Conservation (phyloP, 805 yeast genomes). For the Candida sanyiensis region DNA sequence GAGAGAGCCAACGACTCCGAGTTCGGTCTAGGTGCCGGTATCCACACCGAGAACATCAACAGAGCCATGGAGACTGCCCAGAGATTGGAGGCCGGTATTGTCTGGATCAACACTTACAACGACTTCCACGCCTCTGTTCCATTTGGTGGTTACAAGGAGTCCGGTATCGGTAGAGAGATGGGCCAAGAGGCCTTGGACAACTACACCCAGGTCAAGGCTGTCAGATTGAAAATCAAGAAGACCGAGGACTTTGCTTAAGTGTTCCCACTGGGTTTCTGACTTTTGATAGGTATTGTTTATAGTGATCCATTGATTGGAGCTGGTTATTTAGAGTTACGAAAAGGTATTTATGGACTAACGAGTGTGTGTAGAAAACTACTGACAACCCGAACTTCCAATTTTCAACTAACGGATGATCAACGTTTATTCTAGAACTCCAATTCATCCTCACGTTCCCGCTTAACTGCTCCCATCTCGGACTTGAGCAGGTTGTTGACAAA, state of each 20-base stretch:
- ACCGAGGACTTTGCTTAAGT: conserved; percentile 9
- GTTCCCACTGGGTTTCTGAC: neutral
- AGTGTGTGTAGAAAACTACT: no score
- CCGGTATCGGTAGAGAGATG: conserved; percentile 86
- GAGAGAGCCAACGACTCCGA: conserved; percentile 62
- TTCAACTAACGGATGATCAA: no score
- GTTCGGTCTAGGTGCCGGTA: conserved; percentile 79
- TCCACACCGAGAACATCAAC: conserved; percentile 59
- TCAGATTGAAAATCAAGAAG: conserved; percentile 42
- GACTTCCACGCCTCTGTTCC: conserved; percentile 73
- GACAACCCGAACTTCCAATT: no score
- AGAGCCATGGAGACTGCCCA: conserved; percentile 60
- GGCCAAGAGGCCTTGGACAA: conserved; percentile 72
- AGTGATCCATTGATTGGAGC: conserved; percentile 8
- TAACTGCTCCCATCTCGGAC: conserved; percentile 40
- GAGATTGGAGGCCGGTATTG: conserved; percentile 66
- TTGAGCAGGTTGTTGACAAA: conserved; percentile 54
- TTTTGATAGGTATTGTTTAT: neutral
- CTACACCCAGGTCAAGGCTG: conserved; percentile 72
- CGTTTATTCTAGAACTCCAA: conserved; percentile 19
- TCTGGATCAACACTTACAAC: conserved; percentile 77
- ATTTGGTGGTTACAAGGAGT: conserved; percentile 76
- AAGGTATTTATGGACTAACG: no score
- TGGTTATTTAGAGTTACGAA: conserved; percentile 1
- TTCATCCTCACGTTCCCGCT: conserved; percentile 35